Conservation (phyloP, 257 asterid genomes). For the Rubia yunnanensis region DNA sequence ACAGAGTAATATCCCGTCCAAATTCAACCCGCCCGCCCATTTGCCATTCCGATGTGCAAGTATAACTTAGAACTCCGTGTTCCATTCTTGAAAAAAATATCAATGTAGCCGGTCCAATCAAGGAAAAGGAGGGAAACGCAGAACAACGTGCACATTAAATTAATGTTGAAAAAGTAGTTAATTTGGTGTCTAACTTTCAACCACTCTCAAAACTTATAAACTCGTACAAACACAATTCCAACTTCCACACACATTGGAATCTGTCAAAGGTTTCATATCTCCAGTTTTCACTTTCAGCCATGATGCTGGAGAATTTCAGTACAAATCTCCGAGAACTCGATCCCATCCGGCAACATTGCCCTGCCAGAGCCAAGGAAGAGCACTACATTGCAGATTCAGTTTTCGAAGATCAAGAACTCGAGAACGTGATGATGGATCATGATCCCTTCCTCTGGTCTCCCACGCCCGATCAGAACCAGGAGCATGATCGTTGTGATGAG, state of each 20-base stretch:
- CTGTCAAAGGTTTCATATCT: constrained; percentile 13
- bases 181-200: not conserved
- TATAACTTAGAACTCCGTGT: not conserved
- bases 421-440: not conserved
- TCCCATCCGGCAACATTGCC: constrained; percentile 49
- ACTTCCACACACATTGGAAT: constrained; percentile 10
- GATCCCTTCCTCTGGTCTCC: no score
- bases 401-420: not conserved
- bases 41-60: no score
- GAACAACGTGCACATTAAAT: not conserved
- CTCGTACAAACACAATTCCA: not conserved
- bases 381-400: not conserved
- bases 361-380: constrained; percentile 42
- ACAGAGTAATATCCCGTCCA: no score
- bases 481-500: not conserved
- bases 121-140: not conserved
- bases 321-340: constrained; percentile 21
- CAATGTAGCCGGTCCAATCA: not conserved
- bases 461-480: not conserved
- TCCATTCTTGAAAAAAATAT: not conserved
- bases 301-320: constrained; percentile 13
- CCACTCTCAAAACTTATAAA: not conserved
- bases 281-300: constrained; percentile 8
- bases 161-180: not conserved
- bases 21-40: no score